Evolutionary conservation across 1,284 basidiomycete species (phyloP).

Genomic region (Irpex sp.): DNA sequence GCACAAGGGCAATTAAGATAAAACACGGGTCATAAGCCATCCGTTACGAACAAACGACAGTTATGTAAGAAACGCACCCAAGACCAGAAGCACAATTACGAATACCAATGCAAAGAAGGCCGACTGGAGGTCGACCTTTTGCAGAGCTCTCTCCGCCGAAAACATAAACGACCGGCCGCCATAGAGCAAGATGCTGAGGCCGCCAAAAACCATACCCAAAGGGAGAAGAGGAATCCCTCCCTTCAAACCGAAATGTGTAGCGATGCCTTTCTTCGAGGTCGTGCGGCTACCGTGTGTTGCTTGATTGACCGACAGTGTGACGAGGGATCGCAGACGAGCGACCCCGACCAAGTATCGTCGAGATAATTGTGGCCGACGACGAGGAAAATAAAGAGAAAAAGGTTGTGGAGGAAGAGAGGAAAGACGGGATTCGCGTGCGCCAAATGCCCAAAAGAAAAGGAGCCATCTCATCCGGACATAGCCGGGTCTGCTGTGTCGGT

Average conservation of each 20-base stretch:
- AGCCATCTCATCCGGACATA: neutral
- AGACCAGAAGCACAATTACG: slow-evolving; percentile 61
- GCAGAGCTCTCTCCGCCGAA: slow-evolving; percentile 42
- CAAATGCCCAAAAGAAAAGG: slow-evolving; percentile 8
- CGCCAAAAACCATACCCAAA: slow-evolving; percentile 63
- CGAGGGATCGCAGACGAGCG: slow-evolving; percentile 33
- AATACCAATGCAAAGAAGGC: slow-evolving; percentile 65
- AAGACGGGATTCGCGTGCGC: neutral
- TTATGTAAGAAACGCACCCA: slow-evolving; percentile 49
- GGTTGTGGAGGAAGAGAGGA: neutral
- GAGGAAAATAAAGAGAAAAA: slow-evolving; percentile 12
- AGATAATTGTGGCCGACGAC: slow-evolving; percentile 2
- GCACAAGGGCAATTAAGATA: slow-evolving; percentile 15
- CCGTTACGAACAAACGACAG: neutral
- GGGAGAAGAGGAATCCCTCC: slow-evolving; percentile 40
- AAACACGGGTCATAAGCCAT: slow-evolving; percentile 7
- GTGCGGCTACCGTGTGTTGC: slow-evolving; percentile 20
- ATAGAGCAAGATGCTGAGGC: slow-evolving; percentile 55
- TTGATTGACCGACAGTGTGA: slow-evolving; percentile 40
- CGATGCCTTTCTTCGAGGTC: slow-evolving; percentile 35
- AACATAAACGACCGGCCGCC: slow-evolving; percentile 49
- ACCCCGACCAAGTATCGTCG: slow-evolving; percentile 24
- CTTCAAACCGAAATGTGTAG: slow-evolving; percentile 29
- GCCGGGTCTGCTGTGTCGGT: neutral
- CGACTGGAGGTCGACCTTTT: slow-evolving; percentile 62